Conservation (phyloP, 768 basidiomycete species). For the Sarcodon aspratus region DNA sequence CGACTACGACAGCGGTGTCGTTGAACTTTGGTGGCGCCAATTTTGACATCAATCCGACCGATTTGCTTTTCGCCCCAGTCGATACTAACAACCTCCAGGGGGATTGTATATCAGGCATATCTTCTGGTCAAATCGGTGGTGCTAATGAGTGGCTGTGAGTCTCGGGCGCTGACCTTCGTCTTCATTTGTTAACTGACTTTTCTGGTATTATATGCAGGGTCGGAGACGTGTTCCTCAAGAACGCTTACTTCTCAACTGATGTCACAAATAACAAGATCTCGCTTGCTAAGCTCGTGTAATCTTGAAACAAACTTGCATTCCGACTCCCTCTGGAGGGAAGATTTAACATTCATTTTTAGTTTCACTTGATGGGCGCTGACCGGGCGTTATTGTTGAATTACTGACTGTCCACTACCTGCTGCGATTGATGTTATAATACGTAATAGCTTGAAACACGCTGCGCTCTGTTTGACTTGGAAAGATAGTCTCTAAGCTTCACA, state of each 20-base stretch:
- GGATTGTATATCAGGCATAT: constrained; percentile 62
- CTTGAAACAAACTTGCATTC: neutral
- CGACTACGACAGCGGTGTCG: constrained; percentile 36
- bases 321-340: neutral
- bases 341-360: too few relatives aligned
- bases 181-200: neutral
- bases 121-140: constrained; percentile 47
- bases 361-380: too few relatives aligned
- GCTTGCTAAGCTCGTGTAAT: constrained; percentile 40
- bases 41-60: constrained; percentile 56
- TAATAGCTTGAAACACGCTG: too few relatives aligned
- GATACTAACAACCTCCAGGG: constrained; percentile 40
- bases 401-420: too few relatives aligned
- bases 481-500: too few relatives aligned
- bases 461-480: too few relatives aligned
- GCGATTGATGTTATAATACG: too few relatives aligned
- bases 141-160: constrained; percentile 60
- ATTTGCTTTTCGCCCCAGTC: constrained; percentile 49
- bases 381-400: too few relatives aligned
- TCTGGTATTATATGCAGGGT: constrained; percentile 23
- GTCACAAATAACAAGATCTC: constrained; percentile 44
- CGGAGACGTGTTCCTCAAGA: constrained; percentile 72
- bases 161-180: neutral
- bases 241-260: constrained; percentile 61
- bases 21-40: constrained; percentile 45